Percentiles rank a stretch among this genome's conserved stretches.
Evolutionary conservation across 495 filamentous ascomycete species (phyloP).

Genomic region (Talaromyces adpressus): DNA sequence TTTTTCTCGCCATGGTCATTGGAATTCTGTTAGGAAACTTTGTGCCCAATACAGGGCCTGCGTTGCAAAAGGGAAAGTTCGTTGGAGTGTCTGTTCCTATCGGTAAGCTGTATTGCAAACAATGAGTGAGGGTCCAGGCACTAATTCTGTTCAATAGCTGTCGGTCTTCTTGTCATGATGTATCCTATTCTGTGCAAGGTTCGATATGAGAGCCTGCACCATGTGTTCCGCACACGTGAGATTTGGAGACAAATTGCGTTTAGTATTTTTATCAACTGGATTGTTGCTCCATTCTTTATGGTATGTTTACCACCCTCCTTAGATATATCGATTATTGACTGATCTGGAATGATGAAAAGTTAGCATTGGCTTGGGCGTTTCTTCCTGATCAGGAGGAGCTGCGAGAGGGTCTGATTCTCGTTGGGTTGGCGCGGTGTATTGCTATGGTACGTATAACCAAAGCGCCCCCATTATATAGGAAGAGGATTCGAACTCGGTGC

Average conservation of each 20-base stretch:
- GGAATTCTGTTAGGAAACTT: conserved; percentile 79
- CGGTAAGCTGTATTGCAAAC: conserved; percentile 39
- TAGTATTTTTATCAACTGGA: conserved; percentile 79
- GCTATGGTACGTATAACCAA: conserved; percentile 59
- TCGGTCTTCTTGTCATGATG: conserved; percentile 90
- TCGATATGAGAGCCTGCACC: conserved; percentile 72
- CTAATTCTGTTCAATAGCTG: conserved; percentile 35
- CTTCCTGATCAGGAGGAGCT: conserved; percentile 64
- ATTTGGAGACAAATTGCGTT: conserved; percentile 79
- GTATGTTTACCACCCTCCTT: conserved; percentile 30
- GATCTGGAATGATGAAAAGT: conserved; percentile 17
- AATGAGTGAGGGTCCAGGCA: not conserved
- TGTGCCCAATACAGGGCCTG: conserved; percentile 51
- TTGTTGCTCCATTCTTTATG: conserved; percentile 87
- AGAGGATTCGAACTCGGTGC: not conserved
- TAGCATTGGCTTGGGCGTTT: conserved; percentile 76
- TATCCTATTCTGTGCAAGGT: conserved; percentile 93
- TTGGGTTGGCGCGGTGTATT: conserved; percentile 73
- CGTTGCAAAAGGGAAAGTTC: conserved; percentile 66
- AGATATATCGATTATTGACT: not conserved
- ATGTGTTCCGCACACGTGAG: conserved; percentile 49
- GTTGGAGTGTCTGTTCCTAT: conserved; percentile 72
- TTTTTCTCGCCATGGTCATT: conserved; percentile 75
- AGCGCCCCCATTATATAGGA: conserved; percentile 1
- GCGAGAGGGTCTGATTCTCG: conserved; percentile 67